Base-by-base conservation (phyloP, 805 yeast genomes). In the Lipomyces yamadae region DNA sequence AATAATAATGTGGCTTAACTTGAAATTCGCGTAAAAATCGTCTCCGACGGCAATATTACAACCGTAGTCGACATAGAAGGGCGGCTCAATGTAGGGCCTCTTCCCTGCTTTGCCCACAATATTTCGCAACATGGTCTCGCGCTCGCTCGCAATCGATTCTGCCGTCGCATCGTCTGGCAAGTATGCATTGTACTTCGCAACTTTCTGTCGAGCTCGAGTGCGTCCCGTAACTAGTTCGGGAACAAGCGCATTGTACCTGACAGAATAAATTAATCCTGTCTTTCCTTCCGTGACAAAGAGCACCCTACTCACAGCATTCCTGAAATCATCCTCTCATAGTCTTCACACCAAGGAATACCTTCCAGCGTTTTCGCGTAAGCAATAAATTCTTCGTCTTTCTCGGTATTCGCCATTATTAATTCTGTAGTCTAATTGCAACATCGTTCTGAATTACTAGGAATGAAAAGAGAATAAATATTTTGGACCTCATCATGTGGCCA, bases 41-140 rank as follows among this genome's bases (percentile, higher is more conserved):
- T 86, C 83, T 1, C 92, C 93, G 18, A 88, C 70, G 15, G 74
- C 75, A 48, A 84, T 78, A 76, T 89, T 89, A 75, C 80, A 83
- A 0, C 93, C 94, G 73, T 88, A 89, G 75, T 89, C 93, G 54
- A 87, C 84, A 67, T 69, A 78, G 72, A 85, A 82, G 4, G 91
- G 91, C 1, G 87, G 82, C 76, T 88, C 91, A 48, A 87, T 74
- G 67, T 76, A 80, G 13, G 75, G 66, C 60, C 78, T 76, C 10
- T 77, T 70, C 56, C 84, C 85, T 32, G 80, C 73, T 50, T 76
- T 75, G 11, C 92, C 92, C 59, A 88, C 80, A 24, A 87, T 75
- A 24, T 74, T 74, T 13, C 69, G 67, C 33, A 86, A 73, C 68
- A 75, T 75, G 18, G 74, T 77, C 33, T 61, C 68, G 55, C 87